A percentile compares a stretch with the other conserved stretches of the same genome.
Evolutionary conservation across 2,329 filamentous ascomycete genomes (phyloP).

Genomic region (Capronia coronata): DNA sequence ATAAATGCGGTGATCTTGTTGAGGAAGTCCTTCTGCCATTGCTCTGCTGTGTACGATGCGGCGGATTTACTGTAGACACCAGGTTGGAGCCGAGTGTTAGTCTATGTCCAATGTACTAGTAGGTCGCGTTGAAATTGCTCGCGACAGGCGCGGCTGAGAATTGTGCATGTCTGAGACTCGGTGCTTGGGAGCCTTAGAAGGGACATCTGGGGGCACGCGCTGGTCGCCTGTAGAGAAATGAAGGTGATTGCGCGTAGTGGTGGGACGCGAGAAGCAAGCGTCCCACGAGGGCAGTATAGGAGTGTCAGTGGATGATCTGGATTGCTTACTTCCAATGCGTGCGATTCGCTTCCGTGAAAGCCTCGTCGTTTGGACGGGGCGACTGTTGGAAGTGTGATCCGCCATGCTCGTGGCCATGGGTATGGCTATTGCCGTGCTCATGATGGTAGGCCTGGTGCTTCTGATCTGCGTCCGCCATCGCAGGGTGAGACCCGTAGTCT

Average conservation of each 20-base stretch:
- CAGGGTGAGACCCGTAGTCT: no score
- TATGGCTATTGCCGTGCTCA: not conserved
- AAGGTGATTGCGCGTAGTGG: no score
- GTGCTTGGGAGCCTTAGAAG: no score
- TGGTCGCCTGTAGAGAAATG: no score
- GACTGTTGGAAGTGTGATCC: not conserved
- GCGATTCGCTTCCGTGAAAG: constrained; percentile 24
- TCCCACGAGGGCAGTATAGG: not conserved
- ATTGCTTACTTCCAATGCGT: constrained; percentile 25
- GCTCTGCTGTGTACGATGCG: constrained; percentile 21
- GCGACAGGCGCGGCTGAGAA: not conserved
- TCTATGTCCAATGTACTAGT: no score
- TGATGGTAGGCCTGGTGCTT: constrained; percentile 11
- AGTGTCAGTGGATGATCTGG: not conserved
- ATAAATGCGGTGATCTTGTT: constrained; percentile 25
- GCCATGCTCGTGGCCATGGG: not conserved
- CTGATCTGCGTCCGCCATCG: constrained; percentile 7
- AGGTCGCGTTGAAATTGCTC: not conserved
- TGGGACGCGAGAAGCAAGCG: not conserved
- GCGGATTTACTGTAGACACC: constrained; percentile 22
- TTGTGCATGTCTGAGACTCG: no score
- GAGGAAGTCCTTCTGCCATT: constrained; percentile 25
- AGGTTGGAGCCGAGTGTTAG: not conserved
- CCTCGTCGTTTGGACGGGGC: not conserved
- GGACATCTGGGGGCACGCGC: no score